Base-by-base conservation (phyloP, 2,329 filamentous ascomycete species). In the Verticillium nonalfalfae region DNA sequence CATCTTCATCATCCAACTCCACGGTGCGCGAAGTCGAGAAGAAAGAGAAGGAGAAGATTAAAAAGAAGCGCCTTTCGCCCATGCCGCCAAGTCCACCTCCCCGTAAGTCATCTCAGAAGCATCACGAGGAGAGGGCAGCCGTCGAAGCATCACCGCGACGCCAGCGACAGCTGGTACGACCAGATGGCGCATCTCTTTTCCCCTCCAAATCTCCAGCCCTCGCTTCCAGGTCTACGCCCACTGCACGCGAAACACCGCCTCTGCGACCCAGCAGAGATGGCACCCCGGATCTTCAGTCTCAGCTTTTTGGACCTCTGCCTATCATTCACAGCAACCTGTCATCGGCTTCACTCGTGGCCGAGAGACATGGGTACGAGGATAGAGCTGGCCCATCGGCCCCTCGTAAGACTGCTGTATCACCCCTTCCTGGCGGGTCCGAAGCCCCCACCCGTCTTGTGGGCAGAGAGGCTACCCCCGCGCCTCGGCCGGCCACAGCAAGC, bases 1-100 rank as follows among this genome's bases (percentile, higher is more conserved):
- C 83, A 26, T 92, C 89, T 1, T 91, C 89, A 0, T 91, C 89
- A 0, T 90, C 88, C 5, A 85, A 83, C 63, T 90, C 88, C 7
- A 90, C 87, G 2, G 82, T 90, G 9, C 81, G 85, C 38, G 81
- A 77, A 15, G 80, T 78, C 31, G 79, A 79, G 13, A 79, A 72
- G 63, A 68, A 65, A 21, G 64, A 62, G 21, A 7, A 36, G 40
- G 45, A 52, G 13, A 80, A 73, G 64, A 78, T 72, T 21, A 79
- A 77, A 62, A 81, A 76, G 67, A 77, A 75, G 67, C 71, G 73
- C 21, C 68, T 82, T 4, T 74, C 78, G n/a, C 76, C 79, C 1
- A 74, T 78, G 7, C 81, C 85, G 11, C 84, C 83, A 11, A 90
- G 82, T 61, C 86, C 86, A 11, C 85, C 86, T 3, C 82, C 84